Percentiles rank a stretch among this genome's conserved stretches.
Conservation (phyloP, 2,329 filamentous ascomycete species). For the Nannizziopsis barbatae region DNA sequence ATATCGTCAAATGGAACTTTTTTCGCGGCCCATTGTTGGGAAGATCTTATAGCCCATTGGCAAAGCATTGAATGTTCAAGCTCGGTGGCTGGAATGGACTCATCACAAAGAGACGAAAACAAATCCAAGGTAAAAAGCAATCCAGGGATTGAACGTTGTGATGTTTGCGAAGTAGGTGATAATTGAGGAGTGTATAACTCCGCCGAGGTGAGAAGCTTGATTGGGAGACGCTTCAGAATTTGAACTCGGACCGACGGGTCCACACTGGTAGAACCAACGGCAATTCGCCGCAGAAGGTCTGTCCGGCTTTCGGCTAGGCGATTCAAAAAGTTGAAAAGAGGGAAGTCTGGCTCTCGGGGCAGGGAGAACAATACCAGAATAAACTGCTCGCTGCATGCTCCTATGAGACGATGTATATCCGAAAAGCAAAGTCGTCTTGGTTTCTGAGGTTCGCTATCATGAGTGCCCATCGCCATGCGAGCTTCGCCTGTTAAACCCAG, state of each 20-base stretch:
- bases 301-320: constrained; percentile 16
- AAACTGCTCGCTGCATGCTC: constrained; percentile 7
- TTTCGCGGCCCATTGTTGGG: neutral
- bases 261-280: neutral
- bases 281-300: constrained; percentile 10
- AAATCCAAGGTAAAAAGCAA: constrained; percentile 10
- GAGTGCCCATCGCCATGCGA: neutral
- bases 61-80: neutral
- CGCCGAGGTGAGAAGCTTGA: constrained; percentile 5
- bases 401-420: neutral
- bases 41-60: neutral
- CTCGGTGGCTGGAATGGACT: neutral
- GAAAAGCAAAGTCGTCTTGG: neutral
- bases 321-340: neutral
- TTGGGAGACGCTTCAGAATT: constrained; percentile 1
- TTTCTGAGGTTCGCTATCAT: neutral
- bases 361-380: constrained; percentile 2
- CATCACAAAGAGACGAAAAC: neutral
- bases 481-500: neutral
- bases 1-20: constrained; percentile 7
- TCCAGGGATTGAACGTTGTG: neutral
- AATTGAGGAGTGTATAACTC: neutral
- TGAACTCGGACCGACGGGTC: constrained; percentile 1
- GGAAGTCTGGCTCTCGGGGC: neutral
- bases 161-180: neutral